A percentile compares a stretch with the other conserved stretches of the same genome.
Conservation (phyloP, 768 basidiomycete genomes). For the Roridomyces roridus region DNA sequence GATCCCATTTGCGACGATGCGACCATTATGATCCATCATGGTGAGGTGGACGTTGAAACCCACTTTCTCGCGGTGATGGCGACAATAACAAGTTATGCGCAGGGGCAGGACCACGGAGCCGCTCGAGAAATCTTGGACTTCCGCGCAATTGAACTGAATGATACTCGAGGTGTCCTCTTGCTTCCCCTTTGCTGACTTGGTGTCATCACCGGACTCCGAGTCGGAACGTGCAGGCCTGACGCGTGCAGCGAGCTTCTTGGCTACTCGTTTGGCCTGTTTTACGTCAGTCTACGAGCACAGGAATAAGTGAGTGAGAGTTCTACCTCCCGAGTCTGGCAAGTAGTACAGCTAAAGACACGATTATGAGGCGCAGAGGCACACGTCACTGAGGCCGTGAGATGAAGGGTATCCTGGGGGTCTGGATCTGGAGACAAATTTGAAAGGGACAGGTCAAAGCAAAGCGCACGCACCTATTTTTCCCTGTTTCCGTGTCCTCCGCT, state of each 20-base stretch:
- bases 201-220: slow-evolving; percentile 69
- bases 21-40: slow-evolving; percentile 80
- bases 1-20: slow-evolving; percentile 79
- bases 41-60: slow-evolving; percentile 93
- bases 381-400: slow-evolving; percentile 74
- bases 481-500: slow-evolving; percentile 83
- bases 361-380: slow-evolving; percentile 83
- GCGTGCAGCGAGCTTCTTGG: slow-evolving; percentile 86
- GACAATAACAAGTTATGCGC: slow-evolving; percentile 96
- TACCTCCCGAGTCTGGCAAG: slow-evolving; percentile 90
- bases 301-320: slow-evolving; percentile 25
- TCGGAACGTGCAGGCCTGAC: slow-evolving; percentile 80
- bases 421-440: slow-evolving; percentile 56
- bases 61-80: slow-evolving; percentile 96
- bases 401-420: slow-evolving; percentile 69
- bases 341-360: slow-evolving; percentile 82
- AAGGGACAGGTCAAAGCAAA: slow-evolving; percentile 4
- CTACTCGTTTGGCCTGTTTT: slow-evolving; percentile 82
- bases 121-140: slow-evolving; percentile 85
- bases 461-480: slow-evolving; percentile 71
- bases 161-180: slow-evolving; percentile 81
- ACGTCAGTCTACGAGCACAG: slow-evolving; percentile 7
- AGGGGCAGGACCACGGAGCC: slow-evolving; percentile 92
- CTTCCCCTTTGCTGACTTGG: slow-evolving; percentile 47
- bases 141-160: slow-evolving; percentile 94